Evolutionary conservation across 257 asterid genomes (phyloP).

Genomic region (Datura wrightii): DNA sequence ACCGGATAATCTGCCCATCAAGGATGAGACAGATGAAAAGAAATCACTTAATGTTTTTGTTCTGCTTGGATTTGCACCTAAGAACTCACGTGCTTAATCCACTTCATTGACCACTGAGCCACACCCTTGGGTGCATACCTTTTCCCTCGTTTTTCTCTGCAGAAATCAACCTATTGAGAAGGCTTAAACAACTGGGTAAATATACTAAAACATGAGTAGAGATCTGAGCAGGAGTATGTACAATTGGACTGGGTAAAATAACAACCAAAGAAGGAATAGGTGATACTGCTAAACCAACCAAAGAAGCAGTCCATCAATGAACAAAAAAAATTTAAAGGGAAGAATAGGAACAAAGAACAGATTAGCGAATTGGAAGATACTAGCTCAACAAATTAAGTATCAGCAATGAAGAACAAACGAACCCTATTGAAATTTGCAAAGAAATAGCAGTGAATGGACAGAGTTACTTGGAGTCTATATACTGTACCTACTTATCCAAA

Average conservation of each 20-base stretch:
- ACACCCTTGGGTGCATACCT: background rate
- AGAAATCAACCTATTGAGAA: background rate
- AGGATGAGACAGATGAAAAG: no score
- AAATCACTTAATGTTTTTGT: no score
- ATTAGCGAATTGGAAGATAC: background rate
- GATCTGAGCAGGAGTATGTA: background rate
- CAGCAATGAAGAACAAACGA: background rate
- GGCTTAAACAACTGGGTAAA: background rate
- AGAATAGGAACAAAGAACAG: background rate
- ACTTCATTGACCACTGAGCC: no score
- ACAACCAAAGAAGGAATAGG: background rate
- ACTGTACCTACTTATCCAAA: background rate
- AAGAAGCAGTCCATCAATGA: background rate
- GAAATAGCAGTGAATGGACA: conserved; percentile 8
- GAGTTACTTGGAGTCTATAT: background rate
- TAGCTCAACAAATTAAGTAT: background rate
- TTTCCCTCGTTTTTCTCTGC: background rate
- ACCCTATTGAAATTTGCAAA: background rate
- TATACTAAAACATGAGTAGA: background rate
- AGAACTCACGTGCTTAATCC: no score
- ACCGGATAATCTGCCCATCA: no score
- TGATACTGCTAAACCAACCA: no score
- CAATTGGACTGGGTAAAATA: background rate
- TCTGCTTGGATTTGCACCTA: no score
- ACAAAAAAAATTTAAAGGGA: background rate